phyloP scores from a whole-genome alignment of 148 eudicot genomes.

The Nyssa sinensis region DNA sequence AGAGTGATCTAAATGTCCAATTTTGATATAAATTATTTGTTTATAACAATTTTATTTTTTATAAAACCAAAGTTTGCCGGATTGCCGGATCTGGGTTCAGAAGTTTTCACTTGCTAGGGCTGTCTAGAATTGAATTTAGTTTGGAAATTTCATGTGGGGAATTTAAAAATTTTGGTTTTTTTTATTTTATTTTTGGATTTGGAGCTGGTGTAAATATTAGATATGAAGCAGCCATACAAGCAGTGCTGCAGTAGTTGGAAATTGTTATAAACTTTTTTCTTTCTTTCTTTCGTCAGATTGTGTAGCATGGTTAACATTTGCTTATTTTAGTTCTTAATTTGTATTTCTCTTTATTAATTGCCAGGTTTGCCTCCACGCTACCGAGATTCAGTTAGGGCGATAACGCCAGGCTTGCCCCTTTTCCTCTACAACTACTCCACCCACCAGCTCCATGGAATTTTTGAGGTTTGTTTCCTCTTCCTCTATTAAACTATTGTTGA shows the following conservation, averaged over 20 bases:
- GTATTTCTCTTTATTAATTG: conserved; percentile 1
- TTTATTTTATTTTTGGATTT: too few relatives aligned
- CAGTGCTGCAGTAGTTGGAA: not conserved
- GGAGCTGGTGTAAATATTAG: not conserved
- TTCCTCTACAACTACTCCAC: conserved; percentile 99
- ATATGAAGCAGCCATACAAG: not conserved
- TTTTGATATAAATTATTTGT: not conserved
- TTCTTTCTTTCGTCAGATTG: too few relatives aligned
- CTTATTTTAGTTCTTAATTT: not conserved
- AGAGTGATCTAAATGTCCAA: not conserved
- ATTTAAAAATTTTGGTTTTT: too few relatives aligned
- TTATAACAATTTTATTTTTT: not conserved
- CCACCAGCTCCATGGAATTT: conserved; percentile 97
- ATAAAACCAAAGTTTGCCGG: not conserved
- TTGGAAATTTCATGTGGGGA: too few relatives aligned
- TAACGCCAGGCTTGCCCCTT: conserved; percentile 97
- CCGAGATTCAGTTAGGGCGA: conserved; percentile 91
- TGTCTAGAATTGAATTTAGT: too few relatives aligned
- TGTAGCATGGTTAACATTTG: not conserved
- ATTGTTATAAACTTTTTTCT: not conserved
- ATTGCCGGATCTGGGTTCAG: too few relatives aligned
- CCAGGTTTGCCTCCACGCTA: conserved; percentile 94
- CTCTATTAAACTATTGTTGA: not conserved
- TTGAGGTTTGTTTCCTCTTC: conserved; percentile 64
- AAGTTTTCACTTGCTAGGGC: too few relatives aligned